Evolutionary conservation across 352 stramenopile genomes (phyloP).

Genomic region (Globisporangium megalacanthum): DNA sequence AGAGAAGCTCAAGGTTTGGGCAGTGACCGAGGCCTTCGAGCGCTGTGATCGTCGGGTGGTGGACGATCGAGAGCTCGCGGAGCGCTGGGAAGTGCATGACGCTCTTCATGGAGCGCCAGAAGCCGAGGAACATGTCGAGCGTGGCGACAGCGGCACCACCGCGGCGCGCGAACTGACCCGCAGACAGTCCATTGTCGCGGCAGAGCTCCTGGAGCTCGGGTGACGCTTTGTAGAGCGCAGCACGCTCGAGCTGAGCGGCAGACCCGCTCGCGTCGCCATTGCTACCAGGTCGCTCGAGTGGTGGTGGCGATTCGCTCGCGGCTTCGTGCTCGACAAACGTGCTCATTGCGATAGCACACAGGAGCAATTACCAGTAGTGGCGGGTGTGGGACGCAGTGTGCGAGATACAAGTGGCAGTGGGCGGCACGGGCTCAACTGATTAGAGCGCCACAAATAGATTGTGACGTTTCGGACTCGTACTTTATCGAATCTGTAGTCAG

Average conservation of each 20-base stretch:
- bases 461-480: no score
- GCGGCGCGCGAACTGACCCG: constrained; percentile 47
- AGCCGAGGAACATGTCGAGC: constrained; percentile 76
- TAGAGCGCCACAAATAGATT: no score
- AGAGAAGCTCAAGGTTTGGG: constrained; percentile 50
- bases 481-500: no score
- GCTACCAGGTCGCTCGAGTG: neutral
- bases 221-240: constrained; percentile 33
- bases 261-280: constrained; percentile 13
- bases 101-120: constrained; percentile 65
- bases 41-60: constrained; percentile 53
- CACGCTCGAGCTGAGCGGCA: constrained; percentile 22
- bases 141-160: constrained; percentile 26
- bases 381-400: no score
- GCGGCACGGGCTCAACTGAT: no score
- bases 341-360: no score
- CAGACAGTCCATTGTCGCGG: constrained; percentile 53
- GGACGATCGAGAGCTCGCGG: constrained; percentile 66
- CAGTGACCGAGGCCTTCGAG: constrained; percentile 56
- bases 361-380: no score
- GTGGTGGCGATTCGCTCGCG: neutral
- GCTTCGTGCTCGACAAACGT: no score
- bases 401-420: no score
- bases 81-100: constrained; percentile 61
- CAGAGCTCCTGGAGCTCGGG: constrained; percentile 60